Percentiles rank a stretch among this genome's conserved stretches.
Evolutionary conservation across 2,329 filamentous ascomycete genomes (phyloP).

Genomic region (Ophiostoma sp.): DNA sequence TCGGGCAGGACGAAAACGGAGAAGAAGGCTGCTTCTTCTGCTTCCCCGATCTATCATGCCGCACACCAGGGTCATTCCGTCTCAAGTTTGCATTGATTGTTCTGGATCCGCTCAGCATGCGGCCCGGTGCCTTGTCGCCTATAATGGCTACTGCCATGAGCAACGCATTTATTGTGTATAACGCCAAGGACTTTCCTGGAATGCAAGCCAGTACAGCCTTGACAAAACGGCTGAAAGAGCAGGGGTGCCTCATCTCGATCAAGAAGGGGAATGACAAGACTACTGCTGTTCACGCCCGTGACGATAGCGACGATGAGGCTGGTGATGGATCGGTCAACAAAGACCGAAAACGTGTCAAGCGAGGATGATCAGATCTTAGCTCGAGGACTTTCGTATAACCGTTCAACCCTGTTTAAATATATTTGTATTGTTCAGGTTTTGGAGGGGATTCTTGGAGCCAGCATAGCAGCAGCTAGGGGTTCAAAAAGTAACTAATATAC

Average conservation of each 20-base stretch:
- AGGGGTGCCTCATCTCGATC: slow-evolving; percentile 77
- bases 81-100: slow-evolving; percentile 69
- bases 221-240: slow-evolving; percentile 68
- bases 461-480: too few species aligned
- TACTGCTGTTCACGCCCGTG: slow-evolving; percentile 32
- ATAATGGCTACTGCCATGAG: slow-evolving; percentile 53
- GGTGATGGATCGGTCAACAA: slow-evolving; percentile 34
- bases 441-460: too few species aligned
- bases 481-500: too few species aligned
- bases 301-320: slow-evolving; percentile 43
- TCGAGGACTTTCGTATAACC: background rate
- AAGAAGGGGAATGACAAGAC: slow-evolving; percentile 75
- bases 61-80: slow-evolving; percentile 69
- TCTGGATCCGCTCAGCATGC: slow-evolving; percentile 57
- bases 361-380: background rate
- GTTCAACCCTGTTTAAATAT: background rate
- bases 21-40: slow-evolving; percentile 78
- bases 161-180: slow-evolving; percentile 72
- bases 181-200: slow-evolving; percentile 78
- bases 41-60: slow-evolving; percentile 75
- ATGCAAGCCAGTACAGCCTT: slow-evolving; percentile 73
- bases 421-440: background rate
- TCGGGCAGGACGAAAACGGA: slow-evolving; percentile 67
- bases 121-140: slow-evolving; percentile 47
- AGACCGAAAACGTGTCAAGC: slow-evolving; percentile 23